phyloP scores from a whole-genome alignment of 2,329 filamentous ascomycete genomes.

The Alternaria ethzedia region DNA sequence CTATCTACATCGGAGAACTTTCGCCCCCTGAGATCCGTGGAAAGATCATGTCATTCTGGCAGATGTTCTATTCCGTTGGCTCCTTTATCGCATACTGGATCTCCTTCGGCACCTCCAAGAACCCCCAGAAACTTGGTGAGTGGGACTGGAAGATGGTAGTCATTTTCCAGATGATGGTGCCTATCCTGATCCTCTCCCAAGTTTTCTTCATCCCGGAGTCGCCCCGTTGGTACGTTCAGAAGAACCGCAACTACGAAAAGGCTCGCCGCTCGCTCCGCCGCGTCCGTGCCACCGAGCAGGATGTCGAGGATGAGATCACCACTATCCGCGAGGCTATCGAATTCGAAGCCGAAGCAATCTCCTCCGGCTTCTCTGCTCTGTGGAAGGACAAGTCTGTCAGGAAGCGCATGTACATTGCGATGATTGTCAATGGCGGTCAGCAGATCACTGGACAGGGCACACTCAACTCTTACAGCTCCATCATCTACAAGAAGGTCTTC shows the following conservation, averaged over 20 bases:
- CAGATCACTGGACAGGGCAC: conserved; percentile 76
- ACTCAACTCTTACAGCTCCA: conserved; percentile 75
- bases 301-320: conserved; percentile 70
- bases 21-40: conserved; percentile 69
- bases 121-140: conserved; percentile 64
- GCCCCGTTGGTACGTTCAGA: conserved; percentile 72
- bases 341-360: conserved; percentile 74
- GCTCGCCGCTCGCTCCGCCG: conserved; percentile 64
- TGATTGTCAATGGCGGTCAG: conserved; percentile 73
- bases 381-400: conserved; percentile 74
- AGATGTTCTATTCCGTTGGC: conserved; percentile 70
- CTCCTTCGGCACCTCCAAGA: conserved; percentile 66
- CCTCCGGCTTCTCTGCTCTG: conserved; percentile 66
- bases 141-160: conserved; percentile 79
- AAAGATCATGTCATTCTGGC: conserved; percentile 73
- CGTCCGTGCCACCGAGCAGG: conserved; percentile 68
- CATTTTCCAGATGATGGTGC: conserved; percentile 75
- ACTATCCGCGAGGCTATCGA: conserved; percentile 72
- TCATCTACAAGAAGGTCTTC: conserved; percentile 76
- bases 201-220: conserved; percentile 70
- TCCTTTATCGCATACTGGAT: conserved; percentile 70
- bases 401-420: conserved; percentile 69
- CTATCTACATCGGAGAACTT: conserved; percentile 74
- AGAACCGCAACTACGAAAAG: conserved; percentile 64
- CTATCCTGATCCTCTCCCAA: conserved; percentile 65